Conservation (phyloP, 148 eudicot species). For the Chenopodium album region DNA sequence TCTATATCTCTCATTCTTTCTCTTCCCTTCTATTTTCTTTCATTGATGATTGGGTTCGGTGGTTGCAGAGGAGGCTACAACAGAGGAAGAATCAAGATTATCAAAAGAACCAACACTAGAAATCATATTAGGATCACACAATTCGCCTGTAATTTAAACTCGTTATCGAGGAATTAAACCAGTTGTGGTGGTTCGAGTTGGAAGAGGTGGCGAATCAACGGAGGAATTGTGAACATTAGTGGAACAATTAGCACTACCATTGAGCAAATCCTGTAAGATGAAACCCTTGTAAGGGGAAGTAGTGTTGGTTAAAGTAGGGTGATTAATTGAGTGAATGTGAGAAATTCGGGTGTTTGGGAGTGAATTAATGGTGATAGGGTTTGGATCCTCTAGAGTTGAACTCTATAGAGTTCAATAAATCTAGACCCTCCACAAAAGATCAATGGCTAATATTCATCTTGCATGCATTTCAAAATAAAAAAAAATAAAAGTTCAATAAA, state of each 20-base stretch:
- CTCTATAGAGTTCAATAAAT: too few species aligned
- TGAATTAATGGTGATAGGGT: slow-evolving; percentile 25
- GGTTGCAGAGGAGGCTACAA: not conserved
- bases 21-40: too few species aligned
- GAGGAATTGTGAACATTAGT: not conserved
- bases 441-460: too few species aligned
- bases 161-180: not conserved
- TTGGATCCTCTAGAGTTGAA: too few species aligned
- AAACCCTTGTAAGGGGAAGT: not conserved
- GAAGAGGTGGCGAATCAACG: slow-evolving; percentile 18
- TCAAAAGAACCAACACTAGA: slow-evolving; percentile 20
- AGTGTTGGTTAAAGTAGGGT: not conserved
- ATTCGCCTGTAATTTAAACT: not conserved
- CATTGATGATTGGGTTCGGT: too few species aligned
- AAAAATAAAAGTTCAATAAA: too few species aligned
- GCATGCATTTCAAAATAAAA: too few species aligned
- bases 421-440: too few species aligned
- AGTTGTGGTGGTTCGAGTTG: slow-evolving; percentile 4
- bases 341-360: slow-evolving; percentile 28
- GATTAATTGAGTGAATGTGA: slow-evolving; percentile 2
- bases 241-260: not conserved
- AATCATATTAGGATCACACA: not conserved
- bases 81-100: slow-evolving; percentile 22
- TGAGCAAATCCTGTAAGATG: slow-evolving; percentile 44
- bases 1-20: too few species aligned